A percentile compares a stretch with the other conserved stretches of the same genome.
Conservation (phyloP, 1,284 basidiomycete genomes). For the Pseudozyma hubeiensis region DNA sequence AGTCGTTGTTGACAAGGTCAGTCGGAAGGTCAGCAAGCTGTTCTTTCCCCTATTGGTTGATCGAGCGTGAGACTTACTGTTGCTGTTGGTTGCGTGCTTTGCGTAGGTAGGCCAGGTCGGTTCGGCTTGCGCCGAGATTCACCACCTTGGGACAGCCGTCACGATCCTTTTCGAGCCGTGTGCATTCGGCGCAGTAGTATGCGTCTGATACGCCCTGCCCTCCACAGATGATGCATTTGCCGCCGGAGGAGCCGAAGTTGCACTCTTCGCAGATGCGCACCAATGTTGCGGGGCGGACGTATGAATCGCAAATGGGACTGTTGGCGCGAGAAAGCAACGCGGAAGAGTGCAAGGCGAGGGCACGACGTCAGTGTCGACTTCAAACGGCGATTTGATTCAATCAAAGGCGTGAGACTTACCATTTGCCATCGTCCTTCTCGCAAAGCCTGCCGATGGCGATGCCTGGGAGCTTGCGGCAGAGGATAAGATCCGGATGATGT, state of each 20-base stretch:
- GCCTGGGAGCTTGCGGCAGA: constrained; percentile 95
- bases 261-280: constrained; percentile 99
- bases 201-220: constrained; percentile 65
- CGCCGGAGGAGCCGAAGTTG: constrained; percentile 95
- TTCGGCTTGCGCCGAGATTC: constrained; percentile 79
- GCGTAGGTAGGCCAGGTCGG: constrained; percentile 59
- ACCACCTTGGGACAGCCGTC: constrained; percentile 99
- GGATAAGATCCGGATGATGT: constrained; percentile 81
- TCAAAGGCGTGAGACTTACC: constrained; percentile 74
- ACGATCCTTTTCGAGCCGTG: constrained; percentile 92
- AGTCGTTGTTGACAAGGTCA: too few species aligned
- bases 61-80: constrained; percentile 28
- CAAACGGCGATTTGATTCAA: too few species aligned
- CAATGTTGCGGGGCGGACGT: constrained; percentile 95
- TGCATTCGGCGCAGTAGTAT: constrained; percentile 75
- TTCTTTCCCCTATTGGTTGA: too few species aligned
- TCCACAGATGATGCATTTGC: constrained; percentile 92
- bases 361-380: too few species aligned
- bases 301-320: constrained; percentile 98
- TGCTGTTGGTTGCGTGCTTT: constrained; percentile 57
- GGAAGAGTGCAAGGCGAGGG: not conserved
- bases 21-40: too few species aligned
- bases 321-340: not conserved
- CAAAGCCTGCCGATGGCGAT: constrained; percentile 95
- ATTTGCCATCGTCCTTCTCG: constrained; percentile 99